Evolutionary conservation across 2,329 filamentous ascomycete genomes (phyloP), one percentile per base, ranked within the genome.

Genomic region (Drechslera avenae): DNA sequence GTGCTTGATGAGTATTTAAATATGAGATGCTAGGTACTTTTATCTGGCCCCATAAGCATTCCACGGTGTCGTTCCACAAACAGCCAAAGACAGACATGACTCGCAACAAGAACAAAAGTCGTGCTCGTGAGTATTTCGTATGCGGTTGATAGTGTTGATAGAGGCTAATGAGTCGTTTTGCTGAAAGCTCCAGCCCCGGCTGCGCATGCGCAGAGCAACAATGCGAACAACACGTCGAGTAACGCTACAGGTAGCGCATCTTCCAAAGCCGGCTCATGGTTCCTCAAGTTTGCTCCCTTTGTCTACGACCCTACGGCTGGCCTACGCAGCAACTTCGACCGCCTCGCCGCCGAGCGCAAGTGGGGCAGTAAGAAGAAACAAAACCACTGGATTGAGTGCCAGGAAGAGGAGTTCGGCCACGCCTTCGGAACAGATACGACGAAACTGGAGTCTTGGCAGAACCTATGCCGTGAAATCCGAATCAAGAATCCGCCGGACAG

Each of bases 381-480:
- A 13, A 46, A 36, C 16, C 52, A 42, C 13, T 57, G 55, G 55
- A 19, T 26, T 7, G 21, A 49, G 21, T 57, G 55, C 13, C 52
- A 48, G 28, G 26, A 21, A 16, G 43, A 41, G n/a, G 49, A 52
- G 32, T 57, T 55, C 5, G 48, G 17, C 10, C 18, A 34, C 5
- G 40, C 53, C 2, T 55, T 52, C 14, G 55, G 52, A 17, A 49
- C 26, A 4, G 41, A 55, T 18, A 30, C 18, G 6, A 37, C 34
- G 2, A 59, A 56, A 34, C 39, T 66, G 26, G 52, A 59, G 10
- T 34, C 32, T 3, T 65, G 59, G 56, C 62, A 65, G 36, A 32
- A 50, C 1, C 44, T 66, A 5, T 66, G 63, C 30, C 40, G 37
- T 4, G 57, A 65, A 14, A 56, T 65, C 1, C 39, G 35, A 28